Conservation (phyloP, 73 alveolate species). For the Paramecium sexaurelia region DNA sequence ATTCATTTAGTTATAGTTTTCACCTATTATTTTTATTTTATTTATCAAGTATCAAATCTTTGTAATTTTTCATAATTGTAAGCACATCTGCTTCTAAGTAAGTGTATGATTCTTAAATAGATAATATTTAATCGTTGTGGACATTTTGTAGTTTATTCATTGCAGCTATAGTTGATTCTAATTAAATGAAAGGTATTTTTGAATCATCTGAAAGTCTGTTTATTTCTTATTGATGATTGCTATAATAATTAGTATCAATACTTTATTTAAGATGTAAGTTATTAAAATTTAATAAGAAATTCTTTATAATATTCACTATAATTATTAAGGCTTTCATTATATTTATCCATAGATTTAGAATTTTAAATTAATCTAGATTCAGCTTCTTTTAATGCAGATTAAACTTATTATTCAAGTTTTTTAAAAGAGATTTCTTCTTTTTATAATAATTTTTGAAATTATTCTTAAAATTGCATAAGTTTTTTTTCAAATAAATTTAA, state of each 20-base stretch:
- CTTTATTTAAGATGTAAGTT: not conserved
- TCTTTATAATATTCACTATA: not conserved
- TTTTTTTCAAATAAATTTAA: not conserved
- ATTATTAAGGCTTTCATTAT: not conserved
- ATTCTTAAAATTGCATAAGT: not conserved
- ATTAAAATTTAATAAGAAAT: not conserved
- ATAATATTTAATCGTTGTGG: not conserved
- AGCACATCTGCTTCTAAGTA: slow-evolving; percentile 7
- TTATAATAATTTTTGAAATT: not conserved
- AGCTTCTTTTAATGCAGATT: not conserved
- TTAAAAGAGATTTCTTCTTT: slow-evolving; percentile 17
- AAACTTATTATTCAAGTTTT: not conserved
- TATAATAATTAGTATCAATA: not conserved
- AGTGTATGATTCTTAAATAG: not conserved
- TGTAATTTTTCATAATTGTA: not conserved
- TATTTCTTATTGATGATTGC: not conserved
- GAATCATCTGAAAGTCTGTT: not conserved
- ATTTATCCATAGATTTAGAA: not conserved
- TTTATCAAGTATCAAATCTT: slow-evolving; percentile 15
- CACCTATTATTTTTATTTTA: not conserved
- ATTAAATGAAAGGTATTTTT: not conserved
- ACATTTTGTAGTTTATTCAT: not conserved
- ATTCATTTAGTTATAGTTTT: not conserved
- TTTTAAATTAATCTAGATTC: not conserved
- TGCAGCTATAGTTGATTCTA: not conserved